phyloP scores from a whole-genome alignment of 1,284 basidiomycete genomes.

The Pholiota adiposa region DNA sequence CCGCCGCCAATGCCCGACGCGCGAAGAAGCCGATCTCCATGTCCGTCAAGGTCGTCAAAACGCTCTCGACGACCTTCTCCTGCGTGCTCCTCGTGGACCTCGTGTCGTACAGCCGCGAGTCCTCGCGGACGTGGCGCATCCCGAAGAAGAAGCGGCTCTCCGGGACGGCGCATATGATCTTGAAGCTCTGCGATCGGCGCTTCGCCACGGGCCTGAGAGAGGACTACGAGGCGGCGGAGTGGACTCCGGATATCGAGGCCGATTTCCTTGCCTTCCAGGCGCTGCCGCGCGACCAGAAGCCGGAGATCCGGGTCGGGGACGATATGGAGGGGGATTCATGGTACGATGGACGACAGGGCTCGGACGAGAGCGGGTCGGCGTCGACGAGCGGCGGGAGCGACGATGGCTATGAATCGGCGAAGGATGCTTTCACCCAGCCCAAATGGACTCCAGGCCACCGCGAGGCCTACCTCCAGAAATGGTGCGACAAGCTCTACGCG shows the following conservation, averaged over 20 bases:
- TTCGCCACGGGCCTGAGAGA: constrained; percentile 15
- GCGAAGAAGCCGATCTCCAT: background rate
- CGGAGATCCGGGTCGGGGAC: constrained; percentile 1
- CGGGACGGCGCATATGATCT: constrained; percentile 1
- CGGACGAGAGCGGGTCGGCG: background rate
- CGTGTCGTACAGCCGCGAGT: background rate
- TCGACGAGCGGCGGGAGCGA: background rate
- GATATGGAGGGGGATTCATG: constrained; percentile 12
- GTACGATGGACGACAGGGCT: constrained; percentile 9
- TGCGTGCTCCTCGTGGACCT: constrained; percentile 17
- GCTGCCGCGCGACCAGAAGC: constrained; percentile 11
- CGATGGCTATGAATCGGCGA: background rate
- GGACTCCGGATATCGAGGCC: constrained; percentile 16
- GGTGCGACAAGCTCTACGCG: constrained; percentile 11
- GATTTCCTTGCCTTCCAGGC: constrained; percentile 11
- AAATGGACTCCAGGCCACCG: constrained; percentile 17
- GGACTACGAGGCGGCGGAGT: constrained; percentile 13
- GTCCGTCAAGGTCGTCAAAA: constrained; percentile 13
- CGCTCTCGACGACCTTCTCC: constrained; percentile 20
- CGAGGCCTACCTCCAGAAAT: constrained; percentile 17
- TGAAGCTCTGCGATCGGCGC: constrained; percentile 20
- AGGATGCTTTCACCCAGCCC: constrained; percentile 1
- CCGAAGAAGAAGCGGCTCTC: constrained; percentile 1
- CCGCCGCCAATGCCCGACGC: background rate
- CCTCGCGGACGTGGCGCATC: background rate